A percentile compares a stretch with the other conserved stretches of the same genome.
phyloP scores from a whole-genome alignment of 306 rosid species.

The Vachellia collinsii region DNA sequence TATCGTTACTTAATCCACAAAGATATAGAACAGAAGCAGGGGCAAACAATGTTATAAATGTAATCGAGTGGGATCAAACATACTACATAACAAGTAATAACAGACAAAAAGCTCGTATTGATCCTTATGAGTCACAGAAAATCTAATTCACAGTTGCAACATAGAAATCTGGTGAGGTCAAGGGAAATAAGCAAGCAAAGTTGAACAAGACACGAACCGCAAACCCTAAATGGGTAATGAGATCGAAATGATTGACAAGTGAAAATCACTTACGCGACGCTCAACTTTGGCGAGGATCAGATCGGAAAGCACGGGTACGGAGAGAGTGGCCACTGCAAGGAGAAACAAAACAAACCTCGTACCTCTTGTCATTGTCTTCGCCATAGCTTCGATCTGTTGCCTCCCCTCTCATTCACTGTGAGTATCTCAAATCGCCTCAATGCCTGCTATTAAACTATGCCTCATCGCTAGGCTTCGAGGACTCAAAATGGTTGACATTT shows the following conservation, averaged over 20 bases:
- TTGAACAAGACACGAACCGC: background rate
- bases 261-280: slow-evolving; percentile 76
- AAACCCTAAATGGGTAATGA: slow-evolving; percentile 38
- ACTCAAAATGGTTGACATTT: background rate
- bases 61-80: background rate
- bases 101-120: background rate
- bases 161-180: background rate
- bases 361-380: slow-evolving; percentile 22
- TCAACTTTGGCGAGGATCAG: slow-evolving; percentile 88
- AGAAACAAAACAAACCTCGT: slow-evolving; percentile 54
- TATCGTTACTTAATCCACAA: background rate
- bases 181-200: background rate
- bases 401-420: slow-evolving; percentile 33
- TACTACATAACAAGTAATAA: background rate
- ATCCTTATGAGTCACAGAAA: background rate
- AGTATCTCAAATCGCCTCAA: background rate
- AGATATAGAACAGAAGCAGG: background rate
- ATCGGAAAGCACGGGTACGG: slow-evolving; percentile 72
- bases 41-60: background rate
- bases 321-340: slow-evolving; percentile 49
- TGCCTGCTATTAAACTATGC: background rate
- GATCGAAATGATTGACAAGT: background rate
- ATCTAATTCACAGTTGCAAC: background rate
- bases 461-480: background rate
- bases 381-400: background rate